Percentiles rank a stretch among this genome's conserved stretches.
Evolutionary conservation across 441 rosid genomes (phyloP).

Genomic region (Oxalis stricta): DNA sequence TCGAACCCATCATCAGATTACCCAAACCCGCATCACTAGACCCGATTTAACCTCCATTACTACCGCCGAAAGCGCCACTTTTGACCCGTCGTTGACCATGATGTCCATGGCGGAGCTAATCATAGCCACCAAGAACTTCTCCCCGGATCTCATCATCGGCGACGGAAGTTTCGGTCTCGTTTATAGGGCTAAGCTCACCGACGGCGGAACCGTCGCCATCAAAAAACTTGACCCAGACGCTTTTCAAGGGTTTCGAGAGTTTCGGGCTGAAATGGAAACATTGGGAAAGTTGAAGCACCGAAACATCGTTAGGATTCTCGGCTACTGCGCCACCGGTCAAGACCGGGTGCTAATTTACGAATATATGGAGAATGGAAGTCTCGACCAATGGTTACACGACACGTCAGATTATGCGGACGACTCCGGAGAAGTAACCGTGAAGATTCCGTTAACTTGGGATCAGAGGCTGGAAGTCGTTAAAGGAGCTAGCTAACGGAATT

Average conservation of each 20-base stretch:
- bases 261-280: constrained; percentile 82
- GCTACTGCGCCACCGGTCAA: constrained; percentile 50
- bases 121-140: constrained; percentile 54
- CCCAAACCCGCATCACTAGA: background rate
- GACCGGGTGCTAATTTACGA: constrained; percentile 71
- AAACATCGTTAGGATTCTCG: constrained; percentile 62
- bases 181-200: constrained; percentile 45
- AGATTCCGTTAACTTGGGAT: constrained; percentile 35
- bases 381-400: constrained; percentile 72
- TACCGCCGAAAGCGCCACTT: constrained; percentile 30
- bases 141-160: constrained; percentile 55
- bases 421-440: constrained; percentile 1
- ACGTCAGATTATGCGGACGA: no score
- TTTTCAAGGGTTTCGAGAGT: constrained; percentile 77
- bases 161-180: constrained; percentile 88
- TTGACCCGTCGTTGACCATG: constrained; percentile 38
- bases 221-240: constrained; percentile 73
- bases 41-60: constrained; percentile 11
- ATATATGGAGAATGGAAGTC: constrained; percentile 56
- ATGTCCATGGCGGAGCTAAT: constrained; percentile 63
- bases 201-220: constrained; percentile 53
- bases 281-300: constrained; percentile 42
- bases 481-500: constrained; percentile 66
- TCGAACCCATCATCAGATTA: constrained; percentile 9
- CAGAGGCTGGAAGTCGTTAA: constrained; percentile 29